phyloP scores from a whole-genome alignment of 2,329 filamentous ascomycete species.

The Bimuria novae-zelandiae region DNA sequence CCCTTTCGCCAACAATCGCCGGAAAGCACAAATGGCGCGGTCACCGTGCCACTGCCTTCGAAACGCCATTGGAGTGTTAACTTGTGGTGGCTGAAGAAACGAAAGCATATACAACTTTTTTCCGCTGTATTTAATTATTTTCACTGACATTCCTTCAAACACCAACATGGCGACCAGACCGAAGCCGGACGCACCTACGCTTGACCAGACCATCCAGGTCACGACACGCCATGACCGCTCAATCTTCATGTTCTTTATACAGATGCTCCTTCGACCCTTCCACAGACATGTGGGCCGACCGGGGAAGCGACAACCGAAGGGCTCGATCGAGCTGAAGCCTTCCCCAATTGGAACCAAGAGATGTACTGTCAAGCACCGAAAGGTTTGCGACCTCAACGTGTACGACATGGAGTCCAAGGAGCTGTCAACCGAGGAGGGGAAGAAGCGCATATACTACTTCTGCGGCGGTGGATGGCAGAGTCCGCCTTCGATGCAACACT shows the following conservation, averaged over 20 bases:
- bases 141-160: not conserved
- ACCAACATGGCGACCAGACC: slow-evolving; percentile 1
- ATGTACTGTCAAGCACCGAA: slow-evolving; percentile 48
- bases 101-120: not conserved
- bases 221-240: slow-evolving; percentile 47
- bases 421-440: slow-evolving; percentile 11
- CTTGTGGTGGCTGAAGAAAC: slow-evolving; percentile 6
- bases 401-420: slow-evolving; percentile 49
- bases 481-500: slow-evolving; percentile 57
- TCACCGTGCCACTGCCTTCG: not conserved
- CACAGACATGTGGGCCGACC: slow-evolving; percentile 41
- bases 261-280: slow-evolving; percentile 46
- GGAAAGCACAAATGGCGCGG: not conserved
- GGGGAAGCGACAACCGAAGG: slow-evolving; percentile 41
- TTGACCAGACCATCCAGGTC: slow-evolving; percentile 33
- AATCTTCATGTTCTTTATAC: slow-evolving; percentile 44
- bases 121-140: not conserved
- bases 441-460: slow-evolving; percentile 58
- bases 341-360: slow-evolving; percentile 37
- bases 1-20: not conserved
- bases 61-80: not conserved
- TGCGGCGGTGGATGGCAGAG: slow-evolving; percentile 61
- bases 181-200: not conserved
- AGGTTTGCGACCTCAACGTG: slow-evolving; percentile 50
- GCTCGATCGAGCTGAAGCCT: slow-evolving; percentile 47